Evolutionary conservation across 306 rosid species (phyloP).

Genomic region (Pyrus pyrifolia): DNA sequence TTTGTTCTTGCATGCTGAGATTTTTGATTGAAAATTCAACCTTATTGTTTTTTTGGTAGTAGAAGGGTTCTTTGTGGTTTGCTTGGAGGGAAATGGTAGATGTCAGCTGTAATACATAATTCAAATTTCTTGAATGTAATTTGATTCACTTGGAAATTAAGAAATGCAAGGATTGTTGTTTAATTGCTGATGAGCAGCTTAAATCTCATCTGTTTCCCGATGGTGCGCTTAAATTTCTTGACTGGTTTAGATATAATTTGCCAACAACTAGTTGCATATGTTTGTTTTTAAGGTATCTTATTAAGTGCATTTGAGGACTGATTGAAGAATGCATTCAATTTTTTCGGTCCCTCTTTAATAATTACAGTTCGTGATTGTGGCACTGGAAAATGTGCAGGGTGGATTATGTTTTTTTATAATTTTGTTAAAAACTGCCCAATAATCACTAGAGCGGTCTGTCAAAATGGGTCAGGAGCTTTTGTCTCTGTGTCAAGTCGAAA

Average conservation of each 20-base stretch:
- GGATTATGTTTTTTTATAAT: conserved; percentile 18
- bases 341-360: neutral
- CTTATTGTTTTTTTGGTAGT: conserved; percentile 5
- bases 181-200: neutral
- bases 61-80: conserved; percentile 6
- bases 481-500: conserved; percentile 35
- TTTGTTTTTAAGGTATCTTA: neutral
- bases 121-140: neutral
- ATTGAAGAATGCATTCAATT: neutral
- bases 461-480: conserved; percentile 50
- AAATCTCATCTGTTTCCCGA: neutral
- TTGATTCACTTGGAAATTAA: neutral
- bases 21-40: conserved; percentile 6
- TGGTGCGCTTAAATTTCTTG: neutral
- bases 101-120: neutral
- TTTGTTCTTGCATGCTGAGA: conserved; percentile 1
- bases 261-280: neutral
- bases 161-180: neutral
- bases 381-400: conserved; percentile 29
- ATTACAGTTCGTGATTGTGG: neutral
- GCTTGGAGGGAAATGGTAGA: conserved; percentile 1
- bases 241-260: neutral
- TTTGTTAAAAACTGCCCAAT: conserved; percentile 18
- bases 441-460: conserved; percentile 9
- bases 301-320: neutral